Evolutionary conservation across 208 protist species (phyloP).

Genomic region (Trypanosoma cruzi): DNA sequence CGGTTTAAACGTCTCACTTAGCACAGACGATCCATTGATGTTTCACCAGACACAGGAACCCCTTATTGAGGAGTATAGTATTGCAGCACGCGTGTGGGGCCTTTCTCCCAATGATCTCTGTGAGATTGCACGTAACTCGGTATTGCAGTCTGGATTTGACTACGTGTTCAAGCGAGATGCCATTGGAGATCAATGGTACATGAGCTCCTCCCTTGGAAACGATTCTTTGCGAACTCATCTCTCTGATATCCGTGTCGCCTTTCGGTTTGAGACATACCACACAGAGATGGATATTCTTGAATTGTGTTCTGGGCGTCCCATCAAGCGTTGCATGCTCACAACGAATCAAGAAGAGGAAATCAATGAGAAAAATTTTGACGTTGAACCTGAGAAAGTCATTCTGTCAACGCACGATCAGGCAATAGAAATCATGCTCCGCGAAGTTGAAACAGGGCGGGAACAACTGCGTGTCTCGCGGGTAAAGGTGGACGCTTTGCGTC

Average conservation of each 20-base stretch:
- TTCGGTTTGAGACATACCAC: slow-evolving; percentile 94
- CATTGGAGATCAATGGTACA: slow-evolving; percentile 90
- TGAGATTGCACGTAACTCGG: slow-evolving; percentile 93
- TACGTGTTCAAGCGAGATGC: slow-evolving; percentile 86
- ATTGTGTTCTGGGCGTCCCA: slow-evolving; percentile 51
- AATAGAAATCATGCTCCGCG: slow-evolving; percentile 87
- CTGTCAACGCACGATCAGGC: slow-evolving; percentile 89
- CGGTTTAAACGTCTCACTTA: slow-evolving; percentile 98
- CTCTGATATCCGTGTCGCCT: slow-evolving; percentile 94
- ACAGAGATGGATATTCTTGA: slow-evolving; percentile 89
- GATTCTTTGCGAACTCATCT: slow-evolving; percentile 88
- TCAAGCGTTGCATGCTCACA: slow-evolving; percentile 85
- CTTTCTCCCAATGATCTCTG: slow-evolving; percentile 91
- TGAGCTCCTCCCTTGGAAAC: slow-evolving; percentile 90
- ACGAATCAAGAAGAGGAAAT: slow-evolving; percentile 81
- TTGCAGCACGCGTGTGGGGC: slow-evolving; percentile 90
- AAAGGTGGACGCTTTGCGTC: slow-evolving; percentile 66
- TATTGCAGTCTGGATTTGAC: slow-evolving; percentile 90
- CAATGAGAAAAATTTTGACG: slow-evolving; percentile 60
- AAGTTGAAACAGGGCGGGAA: slow-evolving; percentile 73
- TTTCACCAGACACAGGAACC: slow-evolving; percentile 98
- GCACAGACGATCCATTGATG: slow-evolving; percentile 96
- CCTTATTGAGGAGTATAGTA: slow-evolving; percentile 94
- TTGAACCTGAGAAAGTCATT: slow-evolving; percentile 53
- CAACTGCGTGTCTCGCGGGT: slow-evolving; percentile 48